These are phyloP conservation scores for Wilcoxina mikolae DNA, from an alignment of 495 filamentous ascomycete species.

Conservation along the genomic window DNA sequence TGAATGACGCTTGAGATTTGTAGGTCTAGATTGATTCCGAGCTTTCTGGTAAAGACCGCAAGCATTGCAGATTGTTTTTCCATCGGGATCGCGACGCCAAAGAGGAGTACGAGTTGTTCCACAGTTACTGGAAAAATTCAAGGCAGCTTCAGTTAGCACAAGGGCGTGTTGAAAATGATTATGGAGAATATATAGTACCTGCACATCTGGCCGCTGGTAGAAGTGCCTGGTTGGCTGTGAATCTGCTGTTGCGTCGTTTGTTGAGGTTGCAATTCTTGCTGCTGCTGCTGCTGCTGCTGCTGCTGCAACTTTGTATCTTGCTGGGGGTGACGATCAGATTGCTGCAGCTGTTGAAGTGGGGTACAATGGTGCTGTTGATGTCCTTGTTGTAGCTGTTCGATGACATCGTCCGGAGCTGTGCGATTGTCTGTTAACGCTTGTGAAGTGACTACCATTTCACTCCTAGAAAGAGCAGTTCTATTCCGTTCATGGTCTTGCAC, in stretches of 20 bases:
- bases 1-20: constrained; percentile 71
- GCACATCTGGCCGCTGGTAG: constrained; percentile 4
- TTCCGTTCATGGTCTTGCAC: constrained; percentile 27
- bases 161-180: background rate
- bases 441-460: constrained; percentile 9
- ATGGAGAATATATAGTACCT: constrained; percentile 4
- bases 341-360: constrained; percentile 12
- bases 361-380: background rate
- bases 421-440: background rate
- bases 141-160: background rate
- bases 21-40: constrained; percentile 75
- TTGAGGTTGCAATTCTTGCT: constrained; percentile 13
- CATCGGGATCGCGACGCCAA: constrained; percentile 85
- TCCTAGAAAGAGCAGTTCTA: constrained; percentile 5
- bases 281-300: constrained; percentile 20
- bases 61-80: constrained; percentile 92
- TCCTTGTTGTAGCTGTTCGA: background rate
- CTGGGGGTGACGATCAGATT: constrained; percentile 5
- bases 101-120: constrained; percentile 83
- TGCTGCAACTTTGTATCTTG: constrained; percentile 22
- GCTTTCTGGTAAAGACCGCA: constrained; percentile 92
- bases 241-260: constrained; percentile 4
- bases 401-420: background rate
- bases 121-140: constrained; percentile 56
- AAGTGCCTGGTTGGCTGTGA: no score